Conservation (phyloP, 768 basidiomycete genomes). For the Gloeopeniophorella convolvens region DNA sequence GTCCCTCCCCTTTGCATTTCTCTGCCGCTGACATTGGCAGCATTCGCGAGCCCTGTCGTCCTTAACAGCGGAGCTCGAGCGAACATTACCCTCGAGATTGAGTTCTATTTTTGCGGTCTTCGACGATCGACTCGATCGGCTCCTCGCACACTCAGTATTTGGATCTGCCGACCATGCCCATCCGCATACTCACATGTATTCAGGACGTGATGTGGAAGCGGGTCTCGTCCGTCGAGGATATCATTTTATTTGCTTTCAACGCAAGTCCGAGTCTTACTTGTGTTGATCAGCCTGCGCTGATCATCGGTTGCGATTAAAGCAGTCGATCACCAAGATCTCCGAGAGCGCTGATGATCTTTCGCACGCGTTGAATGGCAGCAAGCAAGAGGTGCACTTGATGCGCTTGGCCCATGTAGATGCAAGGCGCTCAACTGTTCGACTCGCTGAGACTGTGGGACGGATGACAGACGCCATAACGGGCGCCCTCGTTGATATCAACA, state of each 20-base stretch:
- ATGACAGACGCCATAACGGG: constrained; percentile 11
- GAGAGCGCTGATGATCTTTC: neutral
- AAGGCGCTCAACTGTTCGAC: constrained; percentile 6
- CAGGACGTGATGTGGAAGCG: constrained; percentile 12
- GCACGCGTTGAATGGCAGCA: constrained; percentile 8
- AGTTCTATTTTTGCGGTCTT: constrained; percentile 2
- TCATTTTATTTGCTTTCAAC: constrained; percentile 7
- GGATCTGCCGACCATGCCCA: neutral
- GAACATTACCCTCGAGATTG: constrained; percentile 3
- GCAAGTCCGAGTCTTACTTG: constrained; percentile 1
- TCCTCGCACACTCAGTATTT: constrained; percentile 3
- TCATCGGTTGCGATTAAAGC: neutral
- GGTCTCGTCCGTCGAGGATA: constrained; percentile 2
- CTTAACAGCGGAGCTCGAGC: constrained; percentile 12
- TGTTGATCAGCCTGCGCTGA: neutral
- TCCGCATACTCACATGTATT: neutral
- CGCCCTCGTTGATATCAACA: constrained; percentile 13
- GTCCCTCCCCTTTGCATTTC: neutral
- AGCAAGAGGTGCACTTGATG: constrained; percentile 1
- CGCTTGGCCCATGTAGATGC: constrained; percentile 10
- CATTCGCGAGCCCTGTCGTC: constrained; percentile 1
- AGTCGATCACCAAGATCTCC: constrained; percentile 7
- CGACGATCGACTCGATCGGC: neutral
- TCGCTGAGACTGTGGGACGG: constrained; percentile 5
- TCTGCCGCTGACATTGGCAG: neutral